phyloP scores from a whole-genome alignment of 2,329 filamentous ascomycete species.

The Pleochaeta shiraiana region DNA sequence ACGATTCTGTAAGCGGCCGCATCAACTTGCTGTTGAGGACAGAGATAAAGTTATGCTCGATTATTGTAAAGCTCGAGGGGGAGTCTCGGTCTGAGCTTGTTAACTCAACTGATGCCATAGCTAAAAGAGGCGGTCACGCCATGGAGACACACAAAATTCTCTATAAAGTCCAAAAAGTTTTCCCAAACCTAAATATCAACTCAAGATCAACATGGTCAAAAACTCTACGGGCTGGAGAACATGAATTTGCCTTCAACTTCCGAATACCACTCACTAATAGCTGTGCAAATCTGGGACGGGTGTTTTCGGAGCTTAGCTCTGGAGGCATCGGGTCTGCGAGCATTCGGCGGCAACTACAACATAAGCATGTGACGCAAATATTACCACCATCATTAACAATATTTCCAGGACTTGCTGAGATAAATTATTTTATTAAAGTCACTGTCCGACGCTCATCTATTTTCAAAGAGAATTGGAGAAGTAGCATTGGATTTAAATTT shows the following conservation, averaged over 20 bases:
- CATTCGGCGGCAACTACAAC: slow-evolving; percentile 34
- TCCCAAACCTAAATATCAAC: slow-evolving; percentile 27
- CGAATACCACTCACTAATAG: slow-evolving; percentile 59
- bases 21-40: slow-evolving; percentile 35
- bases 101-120: slow-evolving; percentile 7
- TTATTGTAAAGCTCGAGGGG: slow-evolving; percentile 67
- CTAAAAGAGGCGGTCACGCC: slow-evolving; percentile 13
- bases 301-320: slow-evolving; percentile 30
- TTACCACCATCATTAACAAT: slow-evolving; percentile 78
- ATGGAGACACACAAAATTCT: slow-evolving; percentile 49
- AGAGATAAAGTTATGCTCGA: slow-evolving; percentile 46
- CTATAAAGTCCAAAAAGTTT: slow-evolving; percentile 53
- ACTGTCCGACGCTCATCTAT: slow-evolving; percentile 76
- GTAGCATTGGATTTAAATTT: slow-evolving; percentile 53
- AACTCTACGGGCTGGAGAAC: slow-evolving; percentile 43
- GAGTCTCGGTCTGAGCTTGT: slow-evolving; percentile 42
- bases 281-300: slow-evolving; percentile 25
- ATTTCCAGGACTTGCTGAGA: slow-evolving; percentile 70
- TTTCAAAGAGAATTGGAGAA: slow-evolving; percentile 74
- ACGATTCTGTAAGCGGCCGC: slow-evolving; percentile 47
- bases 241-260: slow-evolving; percentile 60
- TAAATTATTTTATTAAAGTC: slow-evolving; percentile 89
- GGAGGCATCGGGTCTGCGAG: slow-evolving; percentile 40
- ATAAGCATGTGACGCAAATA: slow-evolving; percentile 59
- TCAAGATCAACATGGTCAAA: slow-evolving; percentile 20